Conservation (phyloP, 2,329 filamentous ascomycete species). For the Fusarium mangiferae region DNA sequence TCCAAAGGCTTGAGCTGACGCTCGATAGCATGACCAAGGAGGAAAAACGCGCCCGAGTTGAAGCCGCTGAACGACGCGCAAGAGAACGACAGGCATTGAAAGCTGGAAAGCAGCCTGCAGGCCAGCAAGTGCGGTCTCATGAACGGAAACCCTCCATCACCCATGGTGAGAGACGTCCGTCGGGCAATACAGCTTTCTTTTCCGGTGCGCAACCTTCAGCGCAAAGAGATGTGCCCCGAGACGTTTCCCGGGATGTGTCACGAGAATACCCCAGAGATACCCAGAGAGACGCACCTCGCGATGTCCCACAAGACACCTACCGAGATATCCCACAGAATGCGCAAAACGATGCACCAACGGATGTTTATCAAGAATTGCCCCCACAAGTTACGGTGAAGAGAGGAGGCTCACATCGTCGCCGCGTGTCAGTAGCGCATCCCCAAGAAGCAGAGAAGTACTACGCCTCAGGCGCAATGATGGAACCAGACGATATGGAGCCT, state of each 20-base stretch:
- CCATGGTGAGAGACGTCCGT: conserved; percentile 29
- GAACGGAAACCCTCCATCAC: conserved; percentile 39
- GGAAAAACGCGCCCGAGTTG: conserved; percentile 86
- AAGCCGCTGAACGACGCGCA: conserved; percentile 81
- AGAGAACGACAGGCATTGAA: conserved; percentile 67
- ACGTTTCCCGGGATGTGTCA: not conserved
- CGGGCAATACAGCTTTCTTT: conserved; percentile 21
- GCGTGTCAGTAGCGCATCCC: conserved; percentile 34
- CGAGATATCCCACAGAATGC: conserved; percentile 22
- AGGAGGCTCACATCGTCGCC: conserved; percentile 30
- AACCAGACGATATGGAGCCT: conserved; percentile 28
- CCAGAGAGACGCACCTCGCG: conserved; percentile 11
- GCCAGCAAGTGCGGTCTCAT: conserved; percentile 34
- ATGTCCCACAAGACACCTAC: conserved; percentile 13
- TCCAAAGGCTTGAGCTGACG: conserved; percentile 92
- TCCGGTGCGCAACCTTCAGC: conserved; percentile 20
- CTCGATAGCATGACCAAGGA: conserved; percentile 95
- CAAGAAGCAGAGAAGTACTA: conserved; percentile 35
- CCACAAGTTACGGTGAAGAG: conserved; percentile 31
- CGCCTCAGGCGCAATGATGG: conserved; percentile 36
- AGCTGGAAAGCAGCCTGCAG: conserved; percentile 41
- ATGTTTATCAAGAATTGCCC: conserved; percentile 28
- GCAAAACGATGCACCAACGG: conserved; percentile 23
- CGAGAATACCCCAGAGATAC: conserved; percentile 26
- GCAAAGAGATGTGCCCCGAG: conserved; percentile 27